Conservation (phyloP, 140 eudicot genomes). For the Senecio squalidus region DNA sequence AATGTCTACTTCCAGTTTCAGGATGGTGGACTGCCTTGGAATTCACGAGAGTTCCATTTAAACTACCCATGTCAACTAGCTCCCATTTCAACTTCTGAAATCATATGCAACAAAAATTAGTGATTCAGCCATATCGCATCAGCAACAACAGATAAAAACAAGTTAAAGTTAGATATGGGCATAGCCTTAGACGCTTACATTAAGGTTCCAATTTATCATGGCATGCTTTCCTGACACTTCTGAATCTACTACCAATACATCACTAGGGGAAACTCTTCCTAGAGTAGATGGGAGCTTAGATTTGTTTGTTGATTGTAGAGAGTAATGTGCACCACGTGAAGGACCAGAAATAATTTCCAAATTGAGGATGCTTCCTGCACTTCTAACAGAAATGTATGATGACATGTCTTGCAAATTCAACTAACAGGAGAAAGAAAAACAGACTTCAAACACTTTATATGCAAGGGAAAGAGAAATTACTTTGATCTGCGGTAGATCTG, state of each 20-base stretch:
- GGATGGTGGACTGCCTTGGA: conserved; percentile 56
- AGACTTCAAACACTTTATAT: not conserved
- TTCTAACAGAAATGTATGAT: conserved; percentile 67
- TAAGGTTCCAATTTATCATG: conserved; percentile 66
- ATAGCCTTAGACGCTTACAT: conserved; percentile 36
- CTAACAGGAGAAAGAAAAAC: not conserved
- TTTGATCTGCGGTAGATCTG: conserved; percentile 38
- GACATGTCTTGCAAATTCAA: conserved; percentile 47
- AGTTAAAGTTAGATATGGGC: conserved; percentile 3
- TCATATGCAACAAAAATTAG: not conserved
- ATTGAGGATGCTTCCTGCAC: conserved; percentile 90
- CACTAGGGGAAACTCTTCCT: conserved; percentile 90
- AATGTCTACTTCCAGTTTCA: conserved; percentile 69
- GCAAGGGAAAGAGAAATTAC: conserved; percentile 48
- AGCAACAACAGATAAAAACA: not conserved
- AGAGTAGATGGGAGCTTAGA: conserved; percentile 75
- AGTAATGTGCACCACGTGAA: conserved; percentile 61
- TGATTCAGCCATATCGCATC: conserved; percentile 4
- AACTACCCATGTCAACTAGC: conserved; percentile 95
- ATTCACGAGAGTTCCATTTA: conserved; percentile 86
- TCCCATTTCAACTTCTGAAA: conserved; percentile 93
- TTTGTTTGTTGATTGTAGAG: conserved; percentile 60
- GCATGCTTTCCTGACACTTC: conserved; percentile 99
- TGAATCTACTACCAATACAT: conserved; percentile 66
- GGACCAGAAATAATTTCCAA: conserved; percentile 94